These are phyloP conservation scores for Trifolium fragiferum DNA, from an alignment of 306 rosid genomes.

Conservation along the genomic window DNA sequence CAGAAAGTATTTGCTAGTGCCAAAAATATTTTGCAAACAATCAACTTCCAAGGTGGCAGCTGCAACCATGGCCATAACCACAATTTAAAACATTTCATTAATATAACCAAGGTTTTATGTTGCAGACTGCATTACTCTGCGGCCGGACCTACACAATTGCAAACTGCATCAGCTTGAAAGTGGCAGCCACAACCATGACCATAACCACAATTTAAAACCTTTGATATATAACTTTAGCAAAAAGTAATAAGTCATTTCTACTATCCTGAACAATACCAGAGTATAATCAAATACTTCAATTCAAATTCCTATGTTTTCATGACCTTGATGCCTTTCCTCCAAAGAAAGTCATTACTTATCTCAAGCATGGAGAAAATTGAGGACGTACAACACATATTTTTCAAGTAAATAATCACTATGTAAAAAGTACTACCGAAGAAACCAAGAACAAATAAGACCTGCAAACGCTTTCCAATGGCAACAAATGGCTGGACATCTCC, in stretches of 20 bases:
- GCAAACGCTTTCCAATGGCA: conserved; percentile 88
- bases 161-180: no score
- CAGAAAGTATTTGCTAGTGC: conserved; percentile 8
- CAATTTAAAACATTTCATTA: no score
- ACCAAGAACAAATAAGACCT: conserved; percentile 55
- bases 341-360: conserved; percentile 16
- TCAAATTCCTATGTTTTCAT: conserved; percentile 24
- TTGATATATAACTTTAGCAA: background rate
- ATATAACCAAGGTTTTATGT: no score
- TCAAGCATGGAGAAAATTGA: conserved; percentile 30
- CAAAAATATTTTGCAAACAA: conserved; percentile 20
- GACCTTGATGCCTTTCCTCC: conserved; percentile 26
- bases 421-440: conserved; percentile 27
- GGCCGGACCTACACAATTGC: no score
- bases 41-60: background rate
- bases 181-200: no score
- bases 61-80: conserved; percentile 6
- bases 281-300: conserved; percentile 26
- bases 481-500: conserved; percentile 97
- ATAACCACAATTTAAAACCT: conserved; percentile 14
- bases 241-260: conserved; percentile 12
- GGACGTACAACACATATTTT: conserved; percentile 7
- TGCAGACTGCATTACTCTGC: no score
- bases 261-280: conserved; percentile 1
- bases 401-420: conserved; percentile 21